Evolutionary conservation across 257 asterid genomes (phyloP).

Genomic region (Osmanthus fragrans): DNA sequence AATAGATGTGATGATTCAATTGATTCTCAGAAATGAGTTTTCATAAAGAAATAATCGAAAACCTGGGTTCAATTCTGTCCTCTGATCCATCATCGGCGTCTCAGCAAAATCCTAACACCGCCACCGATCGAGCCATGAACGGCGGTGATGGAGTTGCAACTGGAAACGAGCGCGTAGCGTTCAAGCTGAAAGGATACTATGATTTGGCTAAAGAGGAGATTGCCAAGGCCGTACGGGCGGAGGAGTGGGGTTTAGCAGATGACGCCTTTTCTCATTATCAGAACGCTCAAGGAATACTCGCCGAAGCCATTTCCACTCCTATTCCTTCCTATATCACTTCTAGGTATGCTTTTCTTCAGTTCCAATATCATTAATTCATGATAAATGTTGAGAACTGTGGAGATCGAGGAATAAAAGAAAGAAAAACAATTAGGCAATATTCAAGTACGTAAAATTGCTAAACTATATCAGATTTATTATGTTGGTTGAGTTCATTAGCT

Average conservation of each 20-base stretch:
- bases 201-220: constrained; percentile 87
- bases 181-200: constrained; percentile 82
- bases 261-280: constrained; percentile 71
- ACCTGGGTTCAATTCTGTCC: constrained; percentile 62
- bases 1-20: not conserved
- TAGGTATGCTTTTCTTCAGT: constrained; percentile 41
- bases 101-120: constrained; percentile 40
- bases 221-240: constrained; percentile 86
- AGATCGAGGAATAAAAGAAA: not conserved
- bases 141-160: constrained; percentile 67
- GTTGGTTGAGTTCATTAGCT: not conserved
- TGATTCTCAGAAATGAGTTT: constrained; percentile 50
- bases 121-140: constrained; percentile 52
- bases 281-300: constrained; percentile 64
- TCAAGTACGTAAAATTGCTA: not conserved
- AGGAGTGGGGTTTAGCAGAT: constrained; percentile 87
- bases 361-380: not conserved
- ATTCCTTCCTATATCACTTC: constrained; percentile 86
- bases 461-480: not conserved
- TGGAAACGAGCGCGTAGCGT: constrained; percentile 92
- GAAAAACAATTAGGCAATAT: not conserved
- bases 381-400: not conserved
- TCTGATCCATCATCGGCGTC: constrained; percentile 44
- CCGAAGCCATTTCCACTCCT: constrained; percentile 79
- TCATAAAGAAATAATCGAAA: constrained; percentile 54